phyloP scores from a whole-genome alignment of 2,329 filamentous ascomycete genomes.

The Ploettnerulaceae sp. region DNA sequence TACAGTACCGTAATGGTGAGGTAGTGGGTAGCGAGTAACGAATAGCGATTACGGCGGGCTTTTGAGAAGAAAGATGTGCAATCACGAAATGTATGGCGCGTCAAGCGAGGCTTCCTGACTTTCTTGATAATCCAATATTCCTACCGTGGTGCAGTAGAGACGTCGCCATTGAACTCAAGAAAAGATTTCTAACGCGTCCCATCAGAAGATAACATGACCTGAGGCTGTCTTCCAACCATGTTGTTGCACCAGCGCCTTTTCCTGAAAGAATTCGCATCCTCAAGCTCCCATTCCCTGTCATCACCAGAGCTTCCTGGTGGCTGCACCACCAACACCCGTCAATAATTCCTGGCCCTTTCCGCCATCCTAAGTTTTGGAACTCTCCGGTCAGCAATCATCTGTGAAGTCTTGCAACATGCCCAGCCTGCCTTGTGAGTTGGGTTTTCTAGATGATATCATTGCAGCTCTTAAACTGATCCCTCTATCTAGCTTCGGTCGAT shows the following conservation, averaged over 20 bases:
- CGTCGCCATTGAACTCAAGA: not conserved
- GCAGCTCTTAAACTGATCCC: constrained; percentile 8
- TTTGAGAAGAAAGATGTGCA: not conserved
- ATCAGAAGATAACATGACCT: constrained; percentile 6
- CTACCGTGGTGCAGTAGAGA: not conserved
- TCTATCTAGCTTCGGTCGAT: constrained; percentile 86
- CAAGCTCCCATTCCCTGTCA: constrained; percentile 24
- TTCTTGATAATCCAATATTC: constrained; percentile 7
- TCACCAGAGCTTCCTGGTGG: constrained; percentile 24
- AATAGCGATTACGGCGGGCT: too few relatives aligned
- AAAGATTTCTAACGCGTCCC: not conserved
- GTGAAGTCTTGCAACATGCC: constrained; percentile 44
- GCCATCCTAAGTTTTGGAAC: not conserved
- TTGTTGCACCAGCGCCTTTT: constrained; percentile 30
- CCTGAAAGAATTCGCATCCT: constrained; percentile 26
- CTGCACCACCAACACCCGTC: constrained; percentile 8
- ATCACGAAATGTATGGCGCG: not conserved
- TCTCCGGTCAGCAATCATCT: not conserved
- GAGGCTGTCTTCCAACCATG: constrained; percentile 25
- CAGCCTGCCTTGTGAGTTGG: constrained; percentile 48
- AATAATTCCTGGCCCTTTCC: constrained; percentile 12
- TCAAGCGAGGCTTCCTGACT: not conserved
- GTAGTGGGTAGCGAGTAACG: too few relatives aligned
- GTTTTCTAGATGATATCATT: constrained; percentile 2
- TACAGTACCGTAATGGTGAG: too few relatives aligned